phyloP scores from a whole-genome alignment of 148 eudicot genomes.

The Drosera capensis region DNA sequence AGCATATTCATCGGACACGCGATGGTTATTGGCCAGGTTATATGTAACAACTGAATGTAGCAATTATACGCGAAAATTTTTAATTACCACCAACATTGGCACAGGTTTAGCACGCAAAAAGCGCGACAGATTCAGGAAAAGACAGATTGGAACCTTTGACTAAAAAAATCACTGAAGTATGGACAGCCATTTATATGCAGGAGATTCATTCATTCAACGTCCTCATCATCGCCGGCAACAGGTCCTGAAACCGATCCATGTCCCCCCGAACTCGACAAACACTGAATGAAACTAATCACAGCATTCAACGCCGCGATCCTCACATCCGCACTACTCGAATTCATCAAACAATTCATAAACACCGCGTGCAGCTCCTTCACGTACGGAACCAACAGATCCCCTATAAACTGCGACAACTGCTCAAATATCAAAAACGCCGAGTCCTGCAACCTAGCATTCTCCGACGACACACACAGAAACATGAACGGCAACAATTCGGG shows the following conservation, averaged over 20 bases:
- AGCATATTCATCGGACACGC: too few relatives aligned
- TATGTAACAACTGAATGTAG: too few relatives aligned
- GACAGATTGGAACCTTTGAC: too few relatives aligned
- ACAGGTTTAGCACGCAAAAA: too few relatives aligned
- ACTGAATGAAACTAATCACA: constrained; percentile 69
- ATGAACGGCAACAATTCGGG: constrained; percentile 62
- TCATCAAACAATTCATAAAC: constrained; percentile 36
- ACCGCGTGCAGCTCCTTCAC: constrained; percentile 53
- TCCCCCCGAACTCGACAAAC: constrained; percentile 46
- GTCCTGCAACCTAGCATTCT: constrained; percentile 37
- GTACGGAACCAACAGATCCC: constrained; percentile 41
- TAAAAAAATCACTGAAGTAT: too few relatives aligned
- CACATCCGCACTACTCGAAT: constrained; percentile 35
- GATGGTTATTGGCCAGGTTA: too few relatives aligned
- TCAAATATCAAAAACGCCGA: constrained; percentile 69
- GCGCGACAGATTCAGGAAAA: too few relatives aligned
- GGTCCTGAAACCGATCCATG: constrained; percentile 71
- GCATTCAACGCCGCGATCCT: constrained; percentile 69
- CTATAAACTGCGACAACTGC: constrained; percentile 62
- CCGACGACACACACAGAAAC: constrained; percentile 53
- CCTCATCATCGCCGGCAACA: constrained; percentile 76
- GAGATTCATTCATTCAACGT: too few relatives aligned
- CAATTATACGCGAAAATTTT: too few relatives aligned
- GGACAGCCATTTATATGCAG: too few relatives aligned
- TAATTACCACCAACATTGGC: too few relatives aligned